These are phyloP conservation scores for Ziziphus jujuba DNA, from an alignment of 306 rosid genomes.

Conservation along the genomic window DNA sequence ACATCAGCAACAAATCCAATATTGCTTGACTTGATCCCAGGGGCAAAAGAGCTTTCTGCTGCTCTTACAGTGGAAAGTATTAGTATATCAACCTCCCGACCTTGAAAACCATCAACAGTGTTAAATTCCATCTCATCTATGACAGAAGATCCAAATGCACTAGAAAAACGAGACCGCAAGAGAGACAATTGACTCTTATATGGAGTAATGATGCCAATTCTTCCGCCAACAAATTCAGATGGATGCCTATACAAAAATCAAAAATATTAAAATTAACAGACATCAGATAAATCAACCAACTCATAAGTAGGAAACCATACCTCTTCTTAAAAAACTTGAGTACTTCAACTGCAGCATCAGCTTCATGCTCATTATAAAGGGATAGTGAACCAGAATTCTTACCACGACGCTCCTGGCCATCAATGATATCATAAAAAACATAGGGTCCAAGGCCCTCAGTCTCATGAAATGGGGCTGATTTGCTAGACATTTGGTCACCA, in stretches of 20 bases:
- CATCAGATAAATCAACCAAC: slow-evolving; percentile 21
- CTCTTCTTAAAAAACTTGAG: slow-evolving; percentile 67
- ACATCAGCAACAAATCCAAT: slow-evolving; percentile 98
- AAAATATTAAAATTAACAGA: slow-evolving; percentile 23
- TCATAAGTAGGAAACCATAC: slow-evolving; percentile 29
- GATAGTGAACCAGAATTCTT: slow-evolving; percentile 75
- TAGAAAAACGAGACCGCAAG: slow-evolving; percentile 71
- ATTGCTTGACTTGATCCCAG: slow-evolving; percentile 51
- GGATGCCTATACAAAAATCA: slow-evolving; percentile 58
- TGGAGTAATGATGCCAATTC: slow-evolving; percentile 91
- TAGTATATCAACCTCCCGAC: slow-evolving; percentile 92
- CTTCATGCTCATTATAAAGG: slow-evolving; percentile 87
- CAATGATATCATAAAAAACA: slow-evolving; percentile 72
- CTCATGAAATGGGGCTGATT: slow-evolving; percentile 79
- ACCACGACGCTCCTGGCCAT: slow-evolving; percentile 75
- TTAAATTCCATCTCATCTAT: slow-evolving; percentile 69
- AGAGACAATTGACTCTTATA: slow-evolving; percentile 84
- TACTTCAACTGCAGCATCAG: slow-evolving; percentile 85
- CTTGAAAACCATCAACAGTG: slow-evolving; percentile 98
- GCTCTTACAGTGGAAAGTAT: slow-evolving; percentile 96
- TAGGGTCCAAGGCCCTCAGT: slow-evolving; percentile 81
- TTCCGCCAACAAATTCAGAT: slow-evolving; percentile 68
- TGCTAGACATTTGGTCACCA: slow-evolving; percentile 67
- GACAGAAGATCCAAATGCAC: slow-evolving; percentile 71
- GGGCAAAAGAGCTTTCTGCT: slow-evolving; percentile 36